Base-by-base conservation (phyloP, 1,284 basidiomycete genomes). In the Earliella scabrosa region DNA sequence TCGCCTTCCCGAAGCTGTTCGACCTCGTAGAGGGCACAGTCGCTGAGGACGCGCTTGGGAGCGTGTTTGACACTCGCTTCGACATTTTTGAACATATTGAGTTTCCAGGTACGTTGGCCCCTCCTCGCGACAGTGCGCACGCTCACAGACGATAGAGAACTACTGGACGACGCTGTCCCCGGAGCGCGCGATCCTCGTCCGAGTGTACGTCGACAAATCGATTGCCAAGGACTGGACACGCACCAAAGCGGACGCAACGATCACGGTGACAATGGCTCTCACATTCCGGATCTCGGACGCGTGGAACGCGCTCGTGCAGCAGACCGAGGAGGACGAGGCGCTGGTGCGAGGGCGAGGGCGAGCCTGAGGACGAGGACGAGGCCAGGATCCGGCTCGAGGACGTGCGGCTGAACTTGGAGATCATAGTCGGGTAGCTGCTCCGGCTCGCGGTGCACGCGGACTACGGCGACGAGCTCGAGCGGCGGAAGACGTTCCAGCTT, bases 401-500 rank as follows among this genome's bases (percentile, higher is more conserved):
- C 32, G 81, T 82, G 53, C 67, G 82, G 5, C 79, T 85, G 10
- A 87, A 88, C 58, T 75, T 76, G 46, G 88, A 92, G 57, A 90
- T 95, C 59, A 77, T 95, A 13, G 82, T 98, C 29, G 82, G 86
- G 2, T 93, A 98, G 69, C 73, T 98, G 64, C 78, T 98, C 34
- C 83, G 85, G 52, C 83, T 97, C 50, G 90, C 92, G 0, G 81
- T 95, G 27, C 88, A 90, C 58, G 78, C 95, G 41, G 97, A 98
- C 73, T 98, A 96, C 65, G 88, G 87, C 27, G 97, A 99, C 73
- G 95, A 99, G 73, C 95, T 96, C 66, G 96, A 97, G 9, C 75
- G 97, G 55, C 78, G 96, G 57, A 96, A 95, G 75, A 92, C 97
- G 80, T 97, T 97, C 68, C 82, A 86, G 52, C 85, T 97, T 35